These are phyloP conservation scores for Limnanthes douglasii DNA, from an alignment of 345 rosid species.

Conservation along the genomic window DNA sequence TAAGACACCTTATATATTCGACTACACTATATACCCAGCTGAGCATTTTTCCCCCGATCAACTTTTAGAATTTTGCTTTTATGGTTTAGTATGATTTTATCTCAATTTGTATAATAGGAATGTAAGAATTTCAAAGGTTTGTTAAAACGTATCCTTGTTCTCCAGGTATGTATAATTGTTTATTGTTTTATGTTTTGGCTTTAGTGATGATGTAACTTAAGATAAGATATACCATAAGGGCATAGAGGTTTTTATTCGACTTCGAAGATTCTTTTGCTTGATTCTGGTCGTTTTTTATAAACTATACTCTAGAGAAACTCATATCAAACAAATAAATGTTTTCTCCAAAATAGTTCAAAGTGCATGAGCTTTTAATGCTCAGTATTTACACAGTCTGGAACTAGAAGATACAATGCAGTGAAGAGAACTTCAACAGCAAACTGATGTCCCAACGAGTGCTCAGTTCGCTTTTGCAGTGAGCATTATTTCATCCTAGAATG, in stretches of 20 bases:
- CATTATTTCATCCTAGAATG: slow-evolving; percentile 57
- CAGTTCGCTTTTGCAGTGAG: slow-evolving; percentile 53
- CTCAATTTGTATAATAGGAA: slow-evolving; percentile 22
- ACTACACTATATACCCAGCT: slow-evolving; percentile 71
- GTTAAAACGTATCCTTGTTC: slow-evolving; percentile 37
- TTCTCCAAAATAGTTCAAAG: slow-evolving; percentile 97
- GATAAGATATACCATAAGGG: too few species aligned
- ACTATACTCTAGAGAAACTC: slow-evolving; percentile 63
- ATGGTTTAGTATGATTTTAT: not conserved
- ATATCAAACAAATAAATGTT: slow-evolving; percentile 53
- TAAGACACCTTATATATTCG: slow-evolving; percentile 68
- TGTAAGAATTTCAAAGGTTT: slow-evolving; percentile 58
- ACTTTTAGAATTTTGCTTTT: too few species aligned
- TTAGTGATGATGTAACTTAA: not conserved
- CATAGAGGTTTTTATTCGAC: too few species aligned
- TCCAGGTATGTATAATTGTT: slow-evolving; percentile 27
- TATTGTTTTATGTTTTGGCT: not conserved
- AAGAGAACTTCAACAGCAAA: not conserved
- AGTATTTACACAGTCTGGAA: slow-evolving; percentile 67
- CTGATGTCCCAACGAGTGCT: slow-evolving; percentile 60
- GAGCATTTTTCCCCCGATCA: not conserved
- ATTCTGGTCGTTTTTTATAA: slow-evolving; percentile 46
- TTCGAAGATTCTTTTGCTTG: not conserved
- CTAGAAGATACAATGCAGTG: slow-evolving; percentile 31
- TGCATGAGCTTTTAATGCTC: slow-evolving; percentile 89